phyloP scores from a whole-genome alignment of 306 rosid genomes.

The Vigna radiata region DNA sequence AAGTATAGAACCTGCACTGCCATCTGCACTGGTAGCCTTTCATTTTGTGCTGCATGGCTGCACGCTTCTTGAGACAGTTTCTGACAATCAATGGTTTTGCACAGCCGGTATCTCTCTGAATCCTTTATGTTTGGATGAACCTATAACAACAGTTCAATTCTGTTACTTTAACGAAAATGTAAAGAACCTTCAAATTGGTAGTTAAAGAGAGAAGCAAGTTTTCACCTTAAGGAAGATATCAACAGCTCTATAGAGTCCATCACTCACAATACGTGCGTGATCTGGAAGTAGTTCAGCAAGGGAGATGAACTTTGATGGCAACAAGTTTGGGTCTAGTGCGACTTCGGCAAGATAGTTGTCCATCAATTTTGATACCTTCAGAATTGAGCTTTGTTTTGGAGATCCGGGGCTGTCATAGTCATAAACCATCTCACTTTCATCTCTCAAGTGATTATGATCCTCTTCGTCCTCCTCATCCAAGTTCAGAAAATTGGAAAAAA shows the following conservation, averaged over 20 bases:
- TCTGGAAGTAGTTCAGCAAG: conserved; percentile 92
- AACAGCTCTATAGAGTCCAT: conserved; percentile 87
- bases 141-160: conserved; percentile 40
- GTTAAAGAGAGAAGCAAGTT: conserved; percentile 22
- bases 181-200: conserved; percentile 15
- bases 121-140: conserved; percentile 97
- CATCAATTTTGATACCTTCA: conserved; percentile 86
- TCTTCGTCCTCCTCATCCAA: conserved; percentile 92
- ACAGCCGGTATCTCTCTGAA: conserved; percentile 78
- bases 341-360: conserved; percentile 92
- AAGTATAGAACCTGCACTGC: conserved; percentile 97
- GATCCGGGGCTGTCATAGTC: conserved; percentile 95
- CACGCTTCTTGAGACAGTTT: conserved; percentile 95
- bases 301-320: conserved; percentile 79
- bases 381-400: conserved; percentile 92
- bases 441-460: conserved; percentile 64
- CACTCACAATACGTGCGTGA: conserved; percentile 87
- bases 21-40: conserved; percentile 92
- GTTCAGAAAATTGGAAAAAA: conserved; percentile 83
- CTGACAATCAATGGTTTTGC: conserved; percentile 94
- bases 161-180: no score
- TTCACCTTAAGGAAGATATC: conserved; percentile 96
- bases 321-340: conserved; percentile 82
- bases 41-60: conserved; percentile 98
- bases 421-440: conserved; percentile 85